Evolutionary conservation across 176 grass and related monocot genomes (phyloP).

Genomic region (Olyra latifolia): DNA sequence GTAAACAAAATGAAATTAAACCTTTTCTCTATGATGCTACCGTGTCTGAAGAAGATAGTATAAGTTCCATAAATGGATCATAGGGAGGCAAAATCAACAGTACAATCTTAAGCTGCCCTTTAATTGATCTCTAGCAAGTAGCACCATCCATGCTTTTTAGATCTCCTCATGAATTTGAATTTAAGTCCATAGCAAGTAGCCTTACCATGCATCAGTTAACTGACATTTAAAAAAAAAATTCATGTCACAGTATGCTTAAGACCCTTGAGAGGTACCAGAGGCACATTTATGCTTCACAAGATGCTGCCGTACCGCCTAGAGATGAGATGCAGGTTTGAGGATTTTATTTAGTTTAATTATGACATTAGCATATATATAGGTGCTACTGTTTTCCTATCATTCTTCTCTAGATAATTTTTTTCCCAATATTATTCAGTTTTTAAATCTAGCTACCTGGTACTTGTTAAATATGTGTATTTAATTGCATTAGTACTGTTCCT

Average conservation of each 20-base stretch:
- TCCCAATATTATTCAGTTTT: neutral
- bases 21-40: neutral
- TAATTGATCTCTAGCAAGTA: neutral
- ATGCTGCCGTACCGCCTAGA: slow-evolving; percentile 32
- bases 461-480: neutral
- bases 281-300: slow-evolving; percentile 53
- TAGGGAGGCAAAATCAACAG: neutral
- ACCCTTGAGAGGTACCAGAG: slow-evolving; percentile 78
- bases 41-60: neutral
- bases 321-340: slow-evolving; percentile 59
- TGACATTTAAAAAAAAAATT: slow-evolving; percentile 15
- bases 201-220: neutral
- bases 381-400: neutral
- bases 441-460: neutral
- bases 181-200: neutral
- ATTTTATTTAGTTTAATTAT: slow-evolving; percentile 7
- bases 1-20: neutral
- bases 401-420: neutral
- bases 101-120: neutral
- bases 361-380: neutral
- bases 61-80: neutral
- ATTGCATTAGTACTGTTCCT: neutral
- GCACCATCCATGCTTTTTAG: neutral
- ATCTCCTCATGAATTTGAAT: neutral
- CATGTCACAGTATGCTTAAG: slow-evolving; percentile 59